Base-by-base conservation (phyloP, 1,139 yeast genomes). In the Kodamaea sp. region DNA sequence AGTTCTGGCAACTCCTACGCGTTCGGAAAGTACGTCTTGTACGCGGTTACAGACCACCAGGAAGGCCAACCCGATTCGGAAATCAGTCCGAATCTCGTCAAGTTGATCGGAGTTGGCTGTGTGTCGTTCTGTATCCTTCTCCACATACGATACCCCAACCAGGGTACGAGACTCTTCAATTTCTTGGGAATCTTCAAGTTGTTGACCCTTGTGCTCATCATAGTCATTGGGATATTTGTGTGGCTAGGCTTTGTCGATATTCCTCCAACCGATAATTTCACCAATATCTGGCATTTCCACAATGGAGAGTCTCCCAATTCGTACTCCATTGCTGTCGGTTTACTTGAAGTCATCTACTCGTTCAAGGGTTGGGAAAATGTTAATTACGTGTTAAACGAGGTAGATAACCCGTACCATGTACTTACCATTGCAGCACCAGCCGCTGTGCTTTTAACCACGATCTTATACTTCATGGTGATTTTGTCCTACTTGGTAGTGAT, bases 401-500 rank as follows among this genome's bases (percentile, higher is more conserved):
- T 68, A 20, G 56, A 58, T 11, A 60, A 84, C 49, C 94, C 94
- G 0, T 76, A 78, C 36, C 73, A 76, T 41, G 82, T 85, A 12
- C 67, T 85, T 41, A 81, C 76, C 31, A 63, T 79, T 28, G 86
- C 90, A 1, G 92, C 90, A 10, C 94, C 94, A 7, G 51, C 72
- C 15, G 86, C 92, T 1, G 75, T 85, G 28, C 50, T 77, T 5
- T 54, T 72, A 18, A 76, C 86, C 12, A 73, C 87, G 2, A 55
- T 77, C 20, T 66, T 84, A 27, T 85, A 84, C 58, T 74, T 84
- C 50, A 65, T 84, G 43, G 88, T 82, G 29, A 78, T 84, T 48
- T 63, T 83, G 42, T 78, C 92, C 1, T 85, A 85, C 53, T 76
- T 83, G 46, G 82, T 88, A 4, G 90, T 83, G 25, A 86, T 85